Conservation (phyloP, 805 yeast species). For the Pichia insulana region DNA sequence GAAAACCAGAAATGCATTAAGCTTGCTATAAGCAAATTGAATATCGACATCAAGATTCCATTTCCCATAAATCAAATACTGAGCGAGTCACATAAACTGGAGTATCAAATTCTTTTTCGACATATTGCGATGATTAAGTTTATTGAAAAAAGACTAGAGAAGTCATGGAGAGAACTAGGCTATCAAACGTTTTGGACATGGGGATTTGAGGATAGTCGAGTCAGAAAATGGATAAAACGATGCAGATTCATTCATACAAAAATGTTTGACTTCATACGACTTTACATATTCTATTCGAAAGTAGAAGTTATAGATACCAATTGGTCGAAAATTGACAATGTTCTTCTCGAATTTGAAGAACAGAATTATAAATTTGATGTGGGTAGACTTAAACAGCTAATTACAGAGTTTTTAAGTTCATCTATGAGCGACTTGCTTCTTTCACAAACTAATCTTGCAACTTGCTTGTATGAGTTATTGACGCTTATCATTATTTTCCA, state of each 20-base stretch:
- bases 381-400: constrained; percentile 34
- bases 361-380: constrained; percentile 22
- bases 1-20: constrained; percentile 28
- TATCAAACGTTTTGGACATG: constrained; percentile 61
- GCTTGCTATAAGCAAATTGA: constrained; percentile 42
- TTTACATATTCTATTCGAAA: constrained; percentile 46
- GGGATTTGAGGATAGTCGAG: constrained; percentile 31
- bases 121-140: constrained; percentile 57
- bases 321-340: constrained; percentile 33
- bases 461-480: constrained; percentile 36
- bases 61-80: constrained; percentile 79
- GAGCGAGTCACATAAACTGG: constrained; percentile 58
- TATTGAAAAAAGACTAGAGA: constrained; percentile 49
- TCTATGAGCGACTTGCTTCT: constrained; percentile 58
- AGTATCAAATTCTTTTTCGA: constrained; percentile 75
- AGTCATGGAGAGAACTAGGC: constrained; percentile 64
- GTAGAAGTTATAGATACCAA: constrained; percentile 51
- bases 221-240: constrained; percentile 46
- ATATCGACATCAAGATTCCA: constrained; percentile 57
- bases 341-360: constrained; percentile 14
- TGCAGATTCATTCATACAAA: constrained; percentile 48
- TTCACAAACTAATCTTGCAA: constrained; percentile 47
- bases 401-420: constrained; percentile 53
- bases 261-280: constrained; percentile 49
- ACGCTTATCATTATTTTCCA: constrained; percentile 40